A percentile compares a stretch with the other conserved stretches of the same genome.
These are phyloP conservation scores for Boletus vermiculosoides DNA, from an alignment of 768 basidiomycete species.

Conservation along the genomic window DNA sequence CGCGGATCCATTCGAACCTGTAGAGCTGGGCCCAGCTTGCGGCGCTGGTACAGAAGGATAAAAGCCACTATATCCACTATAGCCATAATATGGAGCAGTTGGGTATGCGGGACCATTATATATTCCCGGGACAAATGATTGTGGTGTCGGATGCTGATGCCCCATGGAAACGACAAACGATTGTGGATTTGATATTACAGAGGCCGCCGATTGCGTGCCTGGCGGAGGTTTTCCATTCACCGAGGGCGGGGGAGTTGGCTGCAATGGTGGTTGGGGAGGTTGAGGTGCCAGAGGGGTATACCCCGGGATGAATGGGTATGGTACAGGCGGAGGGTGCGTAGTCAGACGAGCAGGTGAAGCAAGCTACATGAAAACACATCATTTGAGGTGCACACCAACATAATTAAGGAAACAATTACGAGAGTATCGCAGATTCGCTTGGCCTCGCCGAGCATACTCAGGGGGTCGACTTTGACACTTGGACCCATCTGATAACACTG, in stretches of 20 bases:
- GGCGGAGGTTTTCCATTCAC: slow-evolving; percentile 35
- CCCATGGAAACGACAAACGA: slow-evolving; percentile 72
- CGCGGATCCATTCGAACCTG: slow-evolving; percentile 23
- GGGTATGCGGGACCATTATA: slow-evolving; percentile 47
- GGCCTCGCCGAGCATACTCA: slow-evolving; percentile 72
- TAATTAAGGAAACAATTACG: slow-evolving; percentile 38
- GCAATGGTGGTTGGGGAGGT: slow-evolving; percentile 33
- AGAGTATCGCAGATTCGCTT: slow-evolving; percentile 76
- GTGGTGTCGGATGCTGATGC: slow-evolving; percentile 47
- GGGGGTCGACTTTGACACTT: slow-evolving; percentile 65
- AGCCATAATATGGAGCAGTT: slow-evolving; percentile 62
- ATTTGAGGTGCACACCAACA: slow-evolving; percentile 10
- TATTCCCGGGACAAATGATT: slow-evolving; percentile 41
- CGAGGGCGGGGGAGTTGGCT: slow-evolving; percentile 38
- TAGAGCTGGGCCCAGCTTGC: slow-evolving; percentile 28
- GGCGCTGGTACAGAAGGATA: slow-evolving; percentile 27
- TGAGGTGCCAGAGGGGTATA: slow-evolving; percentile 28
- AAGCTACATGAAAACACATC: slow-evolving; percentile 44
- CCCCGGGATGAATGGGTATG: slow-evolving; percentile 49
- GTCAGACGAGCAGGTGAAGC: slow-evolving; percentile 73
- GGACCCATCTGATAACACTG: slow-evolving; percentile 80
- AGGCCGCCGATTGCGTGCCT: slow-evolving; percentile 34
- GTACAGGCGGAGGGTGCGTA: slow-evolving; percentile 60
- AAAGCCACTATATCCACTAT: slow-evolving; percentile 39
- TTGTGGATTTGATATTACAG: slow-evolving; percentile 67